phyloP scores from a whole-genome alignment of 495 filamentous ascomycete genomes.

The Daldinia decipiens region DNA sequence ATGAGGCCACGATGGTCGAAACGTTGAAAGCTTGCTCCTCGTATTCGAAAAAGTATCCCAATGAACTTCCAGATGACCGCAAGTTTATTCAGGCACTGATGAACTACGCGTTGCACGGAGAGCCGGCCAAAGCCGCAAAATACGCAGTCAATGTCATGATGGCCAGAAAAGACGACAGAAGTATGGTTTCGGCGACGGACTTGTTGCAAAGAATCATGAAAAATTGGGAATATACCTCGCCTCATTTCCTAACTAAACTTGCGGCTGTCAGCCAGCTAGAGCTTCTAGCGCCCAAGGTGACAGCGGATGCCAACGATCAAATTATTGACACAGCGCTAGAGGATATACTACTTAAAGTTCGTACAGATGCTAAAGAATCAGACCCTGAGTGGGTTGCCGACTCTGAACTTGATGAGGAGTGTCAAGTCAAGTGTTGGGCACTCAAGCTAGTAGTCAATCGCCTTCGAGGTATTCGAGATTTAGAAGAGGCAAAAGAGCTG shows the following conservation, averaged over 20 bases:
- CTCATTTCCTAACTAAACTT: conserved; percentile 84
- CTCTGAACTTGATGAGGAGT: conserved; percentile 77
- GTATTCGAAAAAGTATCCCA: conserved; percentile 85
- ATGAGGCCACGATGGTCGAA: conserved; percentile 77
- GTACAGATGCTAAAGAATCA: conserved; percentile 61
- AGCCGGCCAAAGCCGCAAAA: conserved; percentile 85
- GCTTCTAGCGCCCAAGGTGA: conserved; percentile 76
- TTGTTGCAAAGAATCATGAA: conserved; percentile 77
- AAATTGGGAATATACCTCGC: conserved; percentile 78
- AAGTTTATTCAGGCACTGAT: conserved; percentile 84
- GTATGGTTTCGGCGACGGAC: conserved; percentile 83
- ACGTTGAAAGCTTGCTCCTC: conserved; percentile 92
- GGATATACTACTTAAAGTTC: conserved; percentile 76
- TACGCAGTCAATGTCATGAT: conserved; percentile 92
- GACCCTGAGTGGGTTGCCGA: conserved; percentile 75
- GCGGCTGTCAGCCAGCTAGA: conserved; percentile 85
- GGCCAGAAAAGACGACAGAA: conserved; percentile 80
- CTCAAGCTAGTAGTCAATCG: conserved; percentile 89
- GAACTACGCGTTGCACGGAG: conserved; percentile 81
- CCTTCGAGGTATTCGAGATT: conserved; percentile 71
- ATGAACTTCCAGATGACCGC: conserved; percentile 84
- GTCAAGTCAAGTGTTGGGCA: conserved; percentile 86
- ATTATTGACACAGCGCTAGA: conserved; percentile 83
- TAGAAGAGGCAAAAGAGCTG: conserved; percentile 69
- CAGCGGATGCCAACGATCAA: conserved; percentile 75